A percentile compares a stretch with the other conserved stretches of the same genome.
Evolutionary conservation across 169 alveolate genomes (phyloP).

Genomic region (Besnoitia besnoiti): DNA sequence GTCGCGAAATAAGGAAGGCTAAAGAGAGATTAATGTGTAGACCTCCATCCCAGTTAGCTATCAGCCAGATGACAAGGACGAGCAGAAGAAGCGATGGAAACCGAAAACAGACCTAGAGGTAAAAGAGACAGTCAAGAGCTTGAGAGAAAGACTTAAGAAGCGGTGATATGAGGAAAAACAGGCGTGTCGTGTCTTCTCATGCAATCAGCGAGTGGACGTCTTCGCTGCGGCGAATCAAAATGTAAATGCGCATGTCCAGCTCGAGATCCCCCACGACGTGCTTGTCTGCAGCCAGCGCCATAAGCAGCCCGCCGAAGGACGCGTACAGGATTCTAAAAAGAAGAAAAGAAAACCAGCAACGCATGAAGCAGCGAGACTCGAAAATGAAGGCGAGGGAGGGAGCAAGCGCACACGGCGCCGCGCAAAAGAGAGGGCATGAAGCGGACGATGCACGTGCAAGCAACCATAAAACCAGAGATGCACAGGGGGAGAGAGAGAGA

Average conservation of each 20-base stretch:
- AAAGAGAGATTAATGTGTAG: too few species aligned
- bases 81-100: too few species aligned
- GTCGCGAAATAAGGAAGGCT: too few species aligned
- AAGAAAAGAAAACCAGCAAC: background rate
- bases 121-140: too few species aligned
- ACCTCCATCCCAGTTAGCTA: too few species aligned
- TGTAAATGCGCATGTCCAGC: constrained; percentile 88
- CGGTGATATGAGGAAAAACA: too few species aligned
- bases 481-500: too few species aligned
- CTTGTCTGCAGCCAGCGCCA: constrained; percentile 92
- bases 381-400: background rate
- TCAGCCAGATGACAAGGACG: too few species aligned
- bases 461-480: background rate
- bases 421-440: background rate
- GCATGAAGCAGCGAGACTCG: background rate
- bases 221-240: constrained; percentile 67
- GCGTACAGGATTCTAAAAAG: constrained; percentile 81
- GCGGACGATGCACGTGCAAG: background rate
- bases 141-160: too few species aligned
- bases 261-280: constrained; percentile 90
- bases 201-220: constrained; percentile 30
- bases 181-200: background rate
- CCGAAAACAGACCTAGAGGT: too few species aligned
- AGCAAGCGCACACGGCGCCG: background rate
- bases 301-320: constrained; percentile 90